Evolutionary conservation across 2,329 filamentous ascomycete species (phyloP), one percentile per base, ranked within the genome.

Genomic region (Thermothelomyces thermophilus): DNA sequence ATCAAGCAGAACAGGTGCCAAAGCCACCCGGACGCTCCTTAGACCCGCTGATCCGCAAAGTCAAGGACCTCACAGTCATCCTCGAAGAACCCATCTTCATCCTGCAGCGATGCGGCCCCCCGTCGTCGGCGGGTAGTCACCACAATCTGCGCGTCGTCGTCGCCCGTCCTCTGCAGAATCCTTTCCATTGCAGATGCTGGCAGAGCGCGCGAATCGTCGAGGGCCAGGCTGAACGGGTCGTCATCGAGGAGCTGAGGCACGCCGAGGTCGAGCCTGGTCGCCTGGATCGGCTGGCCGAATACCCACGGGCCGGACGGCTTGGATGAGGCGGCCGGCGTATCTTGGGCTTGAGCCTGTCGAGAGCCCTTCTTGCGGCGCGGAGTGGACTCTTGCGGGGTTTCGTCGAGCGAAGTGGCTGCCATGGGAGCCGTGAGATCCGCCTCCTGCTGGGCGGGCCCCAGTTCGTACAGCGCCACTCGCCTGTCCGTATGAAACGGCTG

Each of bases 401-500:
- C 68, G 42, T 75, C 69, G 20, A 75, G 60, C 17, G 62, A 68
- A 20, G 67, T 62, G 17, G 72, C 68, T 3, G 68, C 66, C 28
- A 77, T 60, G 13, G 72, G 63, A 3, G 62, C 63, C 22, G 72
- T 68, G 17, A 72, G 60, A 8, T 66, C 54, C 33, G 45, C 14
- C 41, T 46, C 43, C 26, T 52, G 41, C 6, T 48, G 46, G 13
- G 41, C 37, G 11, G 60, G 56, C 31, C 63, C 68, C 62, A 84
- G 87, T 36, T 89, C 77, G 58, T 83, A 86, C 24, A 96, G 73
- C n/a, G 77, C 80, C 39, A 97, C 87, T 3, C 91, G 82, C 48
- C 82, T 80, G 62, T 97, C 90, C 0, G 90, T 93, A 65, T 97
- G 91, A 71, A 97, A 96, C 1, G 93, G 91, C 62, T 95, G 90